Base-by-base conservation (phyloP, 257 asterid species). In the Voacanga thouarsii region DNA sequence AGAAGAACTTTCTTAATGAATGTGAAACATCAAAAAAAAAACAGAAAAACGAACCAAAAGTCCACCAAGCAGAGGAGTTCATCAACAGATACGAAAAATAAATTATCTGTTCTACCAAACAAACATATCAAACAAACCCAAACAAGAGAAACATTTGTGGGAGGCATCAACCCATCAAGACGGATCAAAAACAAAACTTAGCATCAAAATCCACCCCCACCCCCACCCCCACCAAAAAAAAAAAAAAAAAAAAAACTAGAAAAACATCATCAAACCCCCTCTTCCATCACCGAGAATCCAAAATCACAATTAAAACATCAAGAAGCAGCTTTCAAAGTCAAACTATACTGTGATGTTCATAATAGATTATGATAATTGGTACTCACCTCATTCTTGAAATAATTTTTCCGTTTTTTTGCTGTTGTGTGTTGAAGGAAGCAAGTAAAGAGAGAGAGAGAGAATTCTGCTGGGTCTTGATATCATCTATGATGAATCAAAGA, bases 381-480 rank as follows among this genome's bases (percentile, higher is more conserved):
- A 68, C 53, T 41, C 51, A 41, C 73, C 51, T 63, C 51, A 30
- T 7, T 7, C 49, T 50, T 37, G 21, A 23, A 26, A 14, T 47
- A 5, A 6, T 21, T 33, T 21, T 18, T 15, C 41, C 51, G 19
- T 15, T 45, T 28, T 1, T n/a, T 5, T 49, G 64, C 18, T 14
- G 41, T n/a, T 33, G 80, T 67, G 75, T 77, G 68, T 21, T 76
- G 21, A 1, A 39, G 49, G 80, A 67, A 77, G 68, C 57, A 67
- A 26, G 41, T 39, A 14, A 12, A 5, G 26, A 21, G 28, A 77
- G 21, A 16, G 44, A 50, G 21, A 26, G 61, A 45, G 11, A 51
- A 15, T 26, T 12, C 15, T 16, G 23, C 21, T 44, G 14, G 12
- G 21, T 15, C 41, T 57, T 39, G 10, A n/a, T n/a, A n/a, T n/a